These are phyloP conservation scores for Comarum palustre DNA, from an alignment of 306 rosid species.

Conservation along the genomic window DNA sequence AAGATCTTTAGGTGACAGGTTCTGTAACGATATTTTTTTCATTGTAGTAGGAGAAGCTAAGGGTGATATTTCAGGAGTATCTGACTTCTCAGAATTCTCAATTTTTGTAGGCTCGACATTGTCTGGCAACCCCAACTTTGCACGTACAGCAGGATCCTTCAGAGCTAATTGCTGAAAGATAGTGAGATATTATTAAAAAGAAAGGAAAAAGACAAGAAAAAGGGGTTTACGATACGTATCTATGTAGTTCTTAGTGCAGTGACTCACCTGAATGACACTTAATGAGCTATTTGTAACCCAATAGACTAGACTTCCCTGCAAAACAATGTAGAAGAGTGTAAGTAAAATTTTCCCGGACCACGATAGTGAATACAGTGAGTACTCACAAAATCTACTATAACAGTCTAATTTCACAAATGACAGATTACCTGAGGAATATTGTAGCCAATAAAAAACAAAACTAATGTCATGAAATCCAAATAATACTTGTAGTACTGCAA, in stretches of 20 bases:
- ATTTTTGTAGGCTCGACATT: constrained; percentile 29
- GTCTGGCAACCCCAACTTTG: constrained; percentile 59
- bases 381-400: constrained; percentile 16
- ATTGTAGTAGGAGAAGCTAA: constrained; percentile 48
- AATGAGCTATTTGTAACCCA: constrained; percentile 81
- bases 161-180: constrained; percentile 64
- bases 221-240: not conserved
- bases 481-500: constrained; percentile 70
- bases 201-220: not conserved
- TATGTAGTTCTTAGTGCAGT: not conserved
- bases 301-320: constrained; percentile 89
- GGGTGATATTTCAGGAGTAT: constrained; percentile 34
- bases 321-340: constrained; percentile 17
- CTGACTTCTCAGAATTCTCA: constrained; percentile 26
- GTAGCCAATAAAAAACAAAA: constrained; percentile 42
- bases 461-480: constrained; percentile 59
- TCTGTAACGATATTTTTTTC: constrained; percentile 47
- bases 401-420: constrained; percentile 17
- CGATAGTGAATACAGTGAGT: constrained; percentile 5
- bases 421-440: constrained; percentile 80
- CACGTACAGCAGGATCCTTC: constrained; percentile 62
- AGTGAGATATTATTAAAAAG: not conserved
- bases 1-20: constrained; percentile 61
- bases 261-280: constrained; percentile 60
- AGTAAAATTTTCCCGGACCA: not conserved